Conservation (phyloP, 2,329 filamentous ascomycete species). For the Aspergillus udagawae region DNA sequence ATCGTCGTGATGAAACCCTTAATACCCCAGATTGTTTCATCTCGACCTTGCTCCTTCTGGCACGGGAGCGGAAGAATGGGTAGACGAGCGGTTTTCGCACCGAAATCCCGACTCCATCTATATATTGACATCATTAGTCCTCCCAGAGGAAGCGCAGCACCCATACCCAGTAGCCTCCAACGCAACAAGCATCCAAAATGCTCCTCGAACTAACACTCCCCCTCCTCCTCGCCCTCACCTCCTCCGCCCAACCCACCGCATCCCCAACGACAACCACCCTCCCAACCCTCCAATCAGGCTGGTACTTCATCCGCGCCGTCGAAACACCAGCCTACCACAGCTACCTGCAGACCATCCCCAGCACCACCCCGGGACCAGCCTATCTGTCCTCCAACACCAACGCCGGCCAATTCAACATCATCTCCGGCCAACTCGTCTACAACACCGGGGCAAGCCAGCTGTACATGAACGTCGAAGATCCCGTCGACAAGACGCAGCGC, state of each 20-base stretch:
- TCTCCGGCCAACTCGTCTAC: conserved; percentile 8
- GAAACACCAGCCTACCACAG: conserved; percentile 8
- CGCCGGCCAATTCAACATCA: conserved; percentile 10
- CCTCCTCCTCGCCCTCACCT: conserved; percentile 1
- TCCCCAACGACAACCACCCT: conserved; percentile 2
- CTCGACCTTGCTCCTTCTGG: not conserved
- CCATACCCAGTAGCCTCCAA: not conserved
- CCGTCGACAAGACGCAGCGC: conserved; percentile 7
- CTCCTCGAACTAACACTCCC: not conserved
- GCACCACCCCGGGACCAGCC: not conserved
- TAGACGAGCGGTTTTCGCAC: not conserved
- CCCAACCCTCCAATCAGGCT: conserved; percentile 5
- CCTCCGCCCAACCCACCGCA: conserved; percentile 2
- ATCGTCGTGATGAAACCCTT: conserved; percentile 3
- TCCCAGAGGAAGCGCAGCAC: not conserved
- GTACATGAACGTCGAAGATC: conserved; percentile 9
- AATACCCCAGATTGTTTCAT: conserved; percentile 1
- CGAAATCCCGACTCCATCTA: not conserved
- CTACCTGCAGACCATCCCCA: conserved; percentile 10
- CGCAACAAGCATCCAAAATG: not conserved
- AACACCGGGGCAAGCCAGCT: conserved; percentile 4
- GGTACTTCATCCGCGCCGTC: conserved; percentile 10
- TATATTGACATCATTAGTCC: not conserved
- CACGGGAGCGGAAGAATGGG: conserved; percentile 1
- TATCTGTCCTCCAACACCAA: conserved; percentile 5